Evolutionary conservation across 768 basidiomycete genomes (phyloP), one percentile per base, ranked within the genome.

Genomic region (Lactarius evosmus): DNA sequence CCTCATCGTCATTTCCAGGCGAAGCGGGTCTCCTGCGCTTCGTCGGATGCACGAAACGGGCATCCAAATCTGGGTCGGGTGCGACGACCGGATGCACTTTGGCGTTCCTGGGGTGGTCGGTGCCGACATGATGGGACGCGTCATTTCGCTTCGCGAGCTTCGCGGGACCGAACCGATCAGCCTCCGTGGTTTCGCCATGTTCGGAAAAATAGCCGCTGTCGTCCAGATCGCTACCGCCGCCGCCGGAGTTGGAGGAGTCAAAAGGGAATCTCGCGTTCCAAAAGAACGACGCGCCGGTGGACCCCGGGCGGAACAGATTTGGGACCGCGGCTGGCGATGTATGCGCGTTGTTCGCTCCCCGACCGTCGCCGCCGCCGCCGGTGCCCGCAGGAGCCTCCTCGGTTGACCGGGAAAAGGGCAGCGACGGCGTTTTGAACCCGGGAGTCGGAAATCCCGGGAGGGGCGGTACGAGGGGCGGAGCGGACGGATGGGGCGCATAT

Each of bases 151-250:
- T 17, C n/a, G n/a, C n/a, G n/a, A n/a, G n/a, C 49, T 57, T 51
- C 25, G 17, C 25, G 8, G 50, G 7, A 6, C 32, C 17, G 25
- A 62, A 40, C 52, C 36, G 62, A 38, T 27, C 57, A 29, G 16
- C 58, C 44, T 65, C 63, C 22, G 9, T 4, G 8, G 12, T 29
- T 7, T 60, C 64, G 27, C 41, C 53, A 14, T 56, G 56, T 19
- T 65, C 62, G 2, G 63, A 36, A 41, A 58, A 66, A 36, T 67
- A 65, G 32, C 63, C 63, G 17, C 66, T 65, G 33, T 67, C 66
- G 17, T 65, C 60, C 4, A 60, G 33, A 14, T 53, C 38, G 6
- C 16, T 44, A 3, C 38, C 1, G 32, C 53, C 59, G 17, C 44
- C 40, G 40, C 3, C 9, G 22, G 1, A 1, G 38, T 6, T 16